Conservation (phyloP, 2,329 filamentous ascomycete genomes). For the Talaromyces funiculosus region DNA sequence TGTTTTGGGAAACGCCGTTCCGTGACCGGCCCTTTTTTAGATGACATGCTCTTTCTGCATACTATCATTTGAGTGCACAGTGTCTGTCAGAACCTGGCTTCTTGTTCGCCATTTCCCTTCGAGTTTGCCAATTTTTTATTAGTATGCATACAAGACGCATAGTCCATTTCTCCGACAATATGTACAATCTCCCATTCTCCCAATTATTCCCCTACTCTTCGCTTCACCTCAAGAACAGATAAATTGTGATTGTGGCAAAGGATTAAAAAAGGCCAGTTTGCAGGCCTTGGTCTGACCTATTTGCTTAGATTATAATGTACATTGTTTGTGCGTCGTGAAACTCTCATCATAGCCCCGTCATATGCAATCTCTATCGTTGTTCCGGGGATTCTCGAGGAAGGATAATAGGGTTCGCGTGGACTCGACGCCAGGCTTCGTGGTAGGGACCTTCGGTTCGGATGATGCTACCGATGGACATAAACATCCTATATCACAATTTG, state of each 20-base stretch:
- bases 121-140: neutral
- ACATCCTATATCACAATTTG: conserved; percentile 56
- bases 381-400: conserved; percentile 42
- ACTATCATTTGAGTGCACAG: neutral
- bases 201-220: neutral
- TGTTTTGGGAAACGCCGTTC: no score
- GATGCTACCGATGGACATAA: conserved; percentile 97
- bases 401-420: conserved; percentile 69
- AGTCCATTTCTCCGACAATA: neutral
- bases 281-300: neutral
- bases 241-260: neutral
- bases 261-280: neutral
- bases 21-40: no score
- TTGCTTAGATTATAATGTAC: neutral
- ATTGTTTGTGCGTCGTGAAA: neutral
- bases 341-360: neutral
- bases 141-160: neutral
- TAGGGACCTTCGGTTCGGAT: conserved; percentile 87
- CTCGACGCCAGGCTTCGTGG: conserved; percentile 68
- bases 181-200: neutral
- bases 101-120: neutral
- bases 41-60: no score
- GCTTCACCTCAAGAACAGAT: neutral
- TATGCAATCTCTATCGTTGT: conserved; percentile 24
- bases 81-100: neutral